These are phyloP conservation scores for Musa beccarii DNA, from an alignment of 176 grass and related monocot genomes.

Conservation along the genomic window DNA sequence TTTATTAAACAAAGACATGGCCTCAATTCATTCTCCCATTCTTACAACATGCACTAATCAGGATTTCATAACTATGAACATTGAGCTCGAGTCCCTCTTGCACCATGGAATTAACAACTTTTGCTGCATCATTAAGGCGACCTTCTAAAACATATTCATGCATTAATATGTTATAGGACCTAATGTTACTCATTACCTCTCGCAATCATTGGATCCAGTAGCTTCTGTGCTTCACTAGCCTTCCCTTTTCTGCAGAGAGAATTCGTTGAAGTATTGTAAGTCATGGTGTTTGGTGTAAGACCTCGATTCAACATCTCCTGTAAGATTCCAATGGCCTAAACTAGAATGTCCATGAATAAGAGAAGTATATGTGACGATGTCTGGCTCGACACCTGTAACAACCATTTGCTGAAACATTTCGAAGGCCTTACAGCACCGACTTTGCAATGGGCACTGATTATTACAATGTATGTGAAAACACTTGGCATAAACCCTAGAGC, in stretches of 20 bases:
- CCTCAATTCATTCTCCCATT: conserved; percentile 17
- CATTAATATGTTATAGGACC: conserved; percentile 12
- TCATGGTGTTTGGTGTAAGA: not conserved
- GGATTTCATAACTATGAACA: not conserved
- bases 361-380: not conserved
- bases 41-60: conserved; percentile 7
- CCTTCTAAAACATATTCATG: conserved; percentile 6
- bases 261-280: conserved; percentile 1
- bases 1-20: not conserved
- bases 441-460: conserved; percentile 21
- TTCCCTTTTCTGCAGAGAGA: conserved; percentile 20
- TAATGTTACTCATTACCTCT: not conserved
- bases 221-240: conserved; percentile 7
- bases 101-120: conserved; percentile 9
- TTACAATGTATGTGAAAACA: conserved; percentile 6
- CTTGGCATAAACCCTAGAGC: not conserved
- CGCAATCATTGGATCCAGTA: conserved; percentile 16
- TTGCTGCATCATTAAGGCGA: conserved; percentile 3
- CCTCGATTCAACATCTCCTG: conserved; percentile 10
- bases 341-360: conserved; percentile 22
- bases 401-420: conserved; percentile 10
- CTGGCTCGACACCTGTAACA: not conserved
- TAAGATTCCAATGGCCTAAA: conserved; percentile 2
- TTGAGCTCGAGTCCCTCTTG: conserved; percentile 1
- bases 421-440: not conserved